Percentiles rank a stretch among this genome's conserved stretches.
Evolutionary conservation across 768 basidiomycete species (phyloP).

Genomic region (Polyporus arcularius): DNA sequence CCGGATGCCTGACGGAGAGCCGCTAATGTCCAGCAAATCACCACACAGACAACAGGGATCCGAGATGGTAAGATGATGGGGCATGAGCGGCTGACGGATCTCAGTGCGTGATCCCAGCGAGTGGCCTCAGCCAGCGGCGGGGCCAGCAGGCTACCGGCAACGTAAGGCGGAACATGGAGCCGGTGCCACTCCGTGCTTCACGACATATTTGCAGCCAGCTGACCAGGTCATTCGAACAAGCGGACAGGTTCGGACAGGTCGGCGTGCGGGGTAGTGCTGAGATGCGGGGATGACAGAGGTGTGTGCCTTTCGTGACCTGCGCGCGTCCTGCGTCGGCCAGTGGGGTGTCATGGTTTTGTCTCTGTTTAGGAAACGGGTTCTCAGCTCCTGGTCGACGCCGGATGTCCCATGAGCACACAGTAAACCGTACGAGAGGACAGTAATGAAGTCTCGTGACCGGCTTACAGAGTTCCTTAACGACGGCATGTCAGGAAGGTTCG

Average conservation of each 20-base stretch:
- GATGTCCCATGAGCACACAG: not conserved
- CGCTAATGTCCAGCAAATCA: not conserved
- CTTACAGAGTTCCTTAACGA: not conserved
- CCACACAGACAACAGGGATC: not conserved
- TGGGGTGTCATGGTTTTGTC: not conserved
- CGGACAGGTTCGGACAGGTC: not conserved
- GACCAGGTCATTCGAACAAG: slow-evolving; percentile 7
- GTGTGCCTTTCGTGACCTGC: slow-evolving; percentile 4
- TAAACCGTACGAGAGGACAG: not conserved
- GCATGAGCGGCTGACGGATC: slow-evolving; percentile 11
- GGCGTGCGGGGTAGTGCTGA: slow-evolving; percentile 13
- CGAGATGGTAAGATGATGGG: not conserved
- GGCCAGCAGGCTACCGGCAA: not conserved
- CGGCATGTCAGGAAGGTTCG: not conserved
- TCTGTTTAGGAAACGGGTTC: not conserved
- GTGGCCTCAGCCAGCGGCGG: not conserved
- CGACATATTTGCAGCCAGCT: slow-evolving; percentile 3
- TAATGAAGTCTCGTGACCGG: slow-evolving; percentile 12
- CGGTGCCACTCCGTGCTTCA: slow-evolving; percentile 7
- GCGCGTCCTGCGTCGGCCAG: not conserved
- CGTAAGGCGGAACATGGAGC: slow-evolving; percentile 10
- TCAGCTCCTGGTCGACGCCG: slow-evolving; percentile 6
- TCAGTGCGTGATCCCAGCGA: not conserved
- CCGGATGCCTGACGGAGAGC: slow-evolving; percentile 3
- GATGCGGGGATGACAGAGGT: not conserved